Evolutionary conservation across 2,329 filamentous ascomycete species (phyloP).

Genomic region (Pleoardoris graminearum): DNA sequence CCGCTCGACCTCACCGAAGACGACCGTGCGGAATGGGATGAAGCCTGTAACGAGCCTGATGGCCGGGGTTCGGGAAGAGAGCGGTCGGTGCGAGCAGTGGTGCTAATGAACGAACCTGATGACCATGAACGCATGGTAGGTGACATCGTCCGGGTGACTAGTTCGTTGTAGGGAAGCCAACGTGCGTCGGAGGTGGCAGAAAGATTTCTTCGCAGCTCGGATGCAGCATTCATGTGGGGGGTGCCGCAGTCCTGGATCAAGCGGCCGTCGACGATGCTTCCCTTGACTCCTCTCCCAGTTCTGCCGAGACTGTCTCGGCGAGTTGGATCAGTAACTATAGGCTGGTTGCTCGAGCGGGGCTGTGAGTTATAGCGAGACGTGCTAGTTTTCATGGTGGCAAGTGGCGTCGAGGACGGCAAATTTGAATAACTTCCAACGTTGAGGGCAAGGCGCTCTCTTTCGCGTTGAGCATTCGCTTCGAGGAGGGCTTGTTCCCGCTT

Average conservation of each 20-base stretch:
- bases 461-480: slow-evolving; percentile 15
- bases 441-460: slow-evolving; percentile 13
- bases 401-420: slow-evolving; percentile 14
- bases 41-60: not conserved
- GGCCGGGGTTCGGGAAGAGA: not conserved
- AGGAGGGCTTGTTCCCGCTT: slow-evolving; percentile 21
- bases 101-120: not conserved
- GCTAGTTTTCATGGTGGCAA: slow-evolving; percentile 8
- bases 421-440: slow-evolving; percentile 12
- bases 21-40: not conserved
- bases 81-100: not conserved
- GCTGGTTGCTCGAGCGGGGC: not conserved
- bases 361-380: slow-evolving; percentile 20
- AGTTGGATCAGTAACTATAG: not conserved
- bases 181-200: not conserved
- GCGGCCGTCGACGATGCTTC: not conserved
- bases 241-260: not conserved
- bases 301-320: not conserved
- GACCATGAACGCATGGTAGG: not conserved
- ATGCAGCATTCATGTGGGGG: not conserved
- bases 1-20: slow-evolving; percentile 2
- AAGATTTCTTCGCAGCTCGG: not conserved
- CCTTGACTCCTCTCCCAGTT: not conserved
- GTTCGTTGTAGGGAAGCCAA: not conserved
- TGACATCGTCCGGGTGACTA: not conserved